Evolutionary conservation across 1,139 yeast species (phyloP).

Genomic region (Yamadazyma diospyri): DNA sequence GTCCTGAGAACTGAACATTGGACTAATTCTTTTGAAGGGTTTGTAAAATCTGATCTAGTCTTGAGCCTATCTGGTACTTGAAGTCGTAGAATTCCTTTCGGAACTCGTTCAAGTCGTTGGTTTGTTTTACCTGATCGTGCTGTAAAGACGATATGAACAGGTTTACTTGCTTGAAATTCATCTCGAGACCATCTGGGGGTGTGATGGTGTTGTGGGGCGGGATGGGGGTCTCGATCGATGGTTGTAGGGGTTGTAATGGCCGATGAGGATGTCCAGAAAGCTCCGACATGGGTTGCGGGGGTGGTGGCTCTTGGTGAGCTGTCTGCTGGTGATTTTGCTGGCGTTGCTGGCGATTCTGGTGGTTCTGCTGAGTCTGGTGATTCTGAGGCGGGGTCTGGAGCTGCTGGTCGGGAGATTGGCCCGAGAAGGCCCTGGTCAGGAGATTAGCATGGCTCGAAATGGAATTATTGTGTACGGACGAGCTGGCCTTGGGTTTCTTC

Average conservation of each 20-base stretch:
- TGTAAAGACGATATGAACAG: constrained; percentile 2
- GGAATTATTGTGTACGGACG: too few species aligned
- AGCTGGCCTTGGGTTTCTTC: too few species aligned
- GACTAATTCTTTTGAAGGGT: constrained; percentile 3
- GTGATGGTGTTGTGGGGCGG: background rate
- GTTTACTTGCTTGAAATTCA: background rate
- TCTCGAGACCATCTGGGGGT: background rate
- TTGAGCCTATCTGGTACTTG: constrained; percentile 13
- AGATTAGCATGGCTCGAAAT: too few species aligned
- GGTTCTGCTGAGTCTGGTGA: background rate
- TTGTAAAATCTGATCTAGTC: constrained; percentile 11
- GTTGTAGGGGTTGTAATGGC: too few species aligned
- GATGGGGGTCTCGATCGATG: too few species aligned
- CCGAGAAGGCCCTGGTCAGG: too few species aligned
- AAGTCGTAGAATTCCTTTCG: constrained; percentile 16
- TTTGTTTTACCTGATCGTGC: constrained; percentile 11
- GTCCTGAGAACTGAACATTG: too few species aligned
- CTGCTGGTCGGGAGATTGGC: too few species aligned
- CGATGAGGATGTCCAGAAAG: too few species aligned
- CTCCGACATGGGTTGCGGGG: too few species aligned
- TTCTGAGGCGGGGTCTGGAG: background rate
- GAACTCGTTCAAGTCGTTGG: constrained; percentile 14
- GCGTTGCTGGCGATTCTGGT: constrained; percentile 1
- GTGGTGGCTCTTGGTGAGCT: background rate
- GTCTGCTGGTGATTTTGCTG: background rate